phyloP scores from a whole-genome alignment of 202 grass and related monocot species.

The Brachypodium distachyon region DNA sequence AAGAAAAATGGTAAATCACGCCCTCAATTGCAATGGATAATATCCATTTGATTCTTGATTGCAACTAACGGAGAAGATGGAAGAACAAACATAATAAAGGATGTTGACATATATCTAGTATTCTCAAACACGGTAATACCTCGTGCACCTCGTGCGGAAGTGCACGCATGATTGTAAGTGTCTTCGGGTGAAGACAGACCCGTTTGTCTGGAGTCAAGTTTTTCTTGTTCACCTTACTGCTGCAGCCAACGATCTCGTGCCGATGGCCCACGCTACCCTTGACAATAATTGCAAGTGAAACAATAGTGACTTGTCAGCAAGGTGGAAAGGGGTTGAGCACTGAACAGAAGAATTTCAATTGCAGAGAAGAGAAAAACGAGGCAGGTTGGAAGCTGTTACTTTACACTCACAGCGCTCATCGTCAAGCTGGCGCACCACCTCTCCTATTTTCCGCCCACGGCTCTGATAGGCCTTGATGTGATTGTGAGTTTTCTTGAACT shows the following conservation, averaged over 20 bases:
- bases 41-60: not conserved
- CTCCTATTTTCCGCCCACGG: not conserved
- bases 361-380: not conserved
- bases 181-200: not conserved
- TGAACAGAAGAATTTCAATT: not conserved
- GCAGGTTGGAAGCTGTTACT: not conserved
- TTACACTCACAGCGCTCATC: not conserved
- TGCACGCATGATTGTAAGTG: not conserved
- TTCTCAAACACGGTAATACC: not conserved
- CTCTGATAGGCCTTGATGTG: not conserved
- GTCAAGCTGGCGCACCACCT: not conserved
- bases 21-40: not conserved
- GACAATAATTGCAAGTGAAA: not conserved
- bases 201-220: not conserved
- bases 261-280: not conserved
- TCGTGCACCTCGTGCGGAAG: not conserved
- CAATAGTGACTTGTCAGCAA: not conserved
- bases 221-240: not conserved
- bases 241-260: not conserved
- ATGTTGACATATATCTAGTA: not conserved
- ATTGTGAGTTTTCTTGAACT: not conserved
- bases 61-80: not conserved
- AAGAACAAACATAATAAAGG: not conserved
- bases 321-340: not conserved
- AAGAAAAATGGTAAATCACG: not conserved